Evolutionary conservation across 768 basidiomycete species (phyloP).

Genomic region (Tephrocybe sp.): DNA sequence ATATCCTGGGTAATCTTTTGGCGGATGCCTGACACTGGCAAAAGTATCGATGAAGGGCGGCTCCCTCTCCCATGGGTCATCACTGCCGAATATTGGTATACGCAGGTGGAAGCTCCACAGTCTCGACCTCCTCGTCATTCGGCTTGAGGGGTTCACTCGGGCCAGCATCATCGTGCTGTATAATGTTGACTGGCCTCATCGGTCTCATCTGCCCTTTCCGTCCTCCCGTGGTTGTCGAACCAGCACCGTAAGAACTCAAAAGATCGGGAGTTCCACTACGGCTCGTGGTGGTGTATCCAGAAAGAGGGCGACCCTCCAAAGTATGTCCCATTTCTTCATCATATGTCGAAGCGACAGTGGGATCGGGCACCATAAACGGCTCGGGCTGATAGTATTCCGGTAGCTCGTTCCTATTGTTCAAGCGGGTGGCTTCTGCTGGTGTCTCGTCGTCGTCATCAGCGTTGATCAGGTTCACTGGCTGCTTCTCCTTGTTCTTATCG

Average conservation of each 20-base stretch:
- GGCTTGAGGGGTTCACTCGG: constrained; percentile 35
- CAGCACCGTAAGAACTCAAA: constrained; percentile 21
- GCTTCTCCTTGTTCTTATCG: constrained; percentile 45
- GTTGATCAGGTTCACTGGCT: constrained; percentile 67
- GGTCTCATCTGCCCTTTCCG: constrained; percentile 50
- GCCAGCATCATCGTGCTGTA: constrained; percentile 87
- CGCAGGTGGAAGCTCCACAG: constrained; percentile 81
- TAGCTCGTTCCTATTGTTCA: constrained; percentile 41
- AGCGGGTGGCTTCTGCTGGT: constrained; percentile 11
- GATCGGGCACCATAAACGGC: constrained; percentile 71
- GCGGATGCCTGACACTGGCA: neutral
- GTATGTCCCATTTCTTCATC: constrained; percentile 22
- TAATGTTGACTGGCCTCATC: constrained; percentile 73
- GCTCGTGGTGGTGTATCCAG: constrained; percentile 38
- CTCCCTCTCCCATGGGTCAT: too few relatives aligned
- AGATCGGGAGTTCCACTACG: constrained; percentile 50
- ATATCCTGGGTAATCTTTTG: neutral
- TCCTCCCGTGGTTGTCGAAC: constrained; percentile 26
- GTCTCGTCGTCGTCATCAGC: constrained; percentile 57
- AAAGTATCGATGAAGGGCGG: too few relatives aligned
- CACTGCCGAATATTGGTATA: constrained; percentile 63
- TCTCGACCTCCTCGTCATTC: constrained; percentile 53
- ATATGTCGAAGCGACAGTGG: constrained; percentile 39
- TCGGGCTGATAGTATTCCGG: constrained; percentile 77
- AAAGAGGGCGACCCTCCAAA: constrained; percentile 33